A percentile compares a stretch with the other conserved stretches of the same genome.
Evolutionary conservation across 257 asterid genomes (phyloP).

Genomic region (Rehmannia glutinosa): DNA sequence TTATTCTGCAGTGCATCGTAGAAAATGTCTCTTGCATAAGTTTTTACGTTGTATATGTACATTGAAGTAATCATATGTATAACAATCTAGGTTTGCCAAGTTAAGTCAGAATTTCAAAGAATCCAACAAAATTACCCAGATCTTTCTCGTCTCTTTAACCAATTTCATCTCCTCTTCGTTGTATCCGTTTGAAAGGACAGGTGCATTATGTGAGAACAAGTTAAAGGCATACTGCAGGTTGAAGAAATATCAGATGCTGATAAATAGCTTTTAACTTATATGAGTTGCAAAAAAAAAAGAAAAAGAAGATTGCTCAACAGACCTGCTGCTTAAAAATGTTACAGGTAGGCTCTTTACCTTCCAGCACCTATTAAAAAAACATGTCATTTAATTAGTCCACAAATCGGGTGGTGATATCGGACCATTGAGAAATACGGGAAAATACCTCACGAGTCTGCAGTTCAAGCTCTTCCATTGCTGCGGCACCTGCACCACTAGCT

Average conservation of each 20-base stretch:
- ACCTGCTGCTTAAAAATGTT: slow-evolving; percentile 82
- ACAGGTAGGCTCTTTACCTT: slow-evolving; percentile 87
- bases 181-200: slow-evolving; percentile 85
- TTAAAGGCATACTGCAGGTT: slow-evolving; percentile 88
- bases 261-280: background rate
- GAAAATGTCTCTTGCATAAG: slow-evolving; percentile 5
- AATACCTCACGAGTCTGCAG: slow-evolving; percentile 88
- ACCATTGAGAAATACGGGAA: background rate
- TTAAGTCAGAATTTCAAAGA: background rate
- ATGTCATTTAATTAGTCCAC: background rate
- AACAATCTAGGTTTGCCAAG: background rate
- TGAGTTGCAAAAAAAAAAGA: background rate
- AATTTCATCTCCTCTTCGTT: slow-evolving; percentile 98
- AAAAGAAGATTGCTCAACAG: slow-evolving; percentile 6
- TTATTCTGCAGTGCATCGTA: slow-evolving; percentile 44
- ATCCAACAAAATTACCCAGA: slow-evolving; percentile 57
- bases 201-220: slow-evolving; percentile 95
- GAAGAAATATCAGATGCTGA: background rate
- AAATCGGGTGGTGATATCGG: background rate
- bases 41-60: background rate
- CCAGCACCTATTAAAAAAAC: slow-evolving; percentile 48
- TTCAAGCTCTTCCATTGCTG: slow-evolving; percentile 98
- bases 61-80: background rate
- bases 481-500: slow-evolving; percentile 93
- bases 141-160: slow-evolving; percentile 90